Conservation (phyloP, 495 filamentous ascomycete genomes). For the Acidomyces sp. region DNA sequence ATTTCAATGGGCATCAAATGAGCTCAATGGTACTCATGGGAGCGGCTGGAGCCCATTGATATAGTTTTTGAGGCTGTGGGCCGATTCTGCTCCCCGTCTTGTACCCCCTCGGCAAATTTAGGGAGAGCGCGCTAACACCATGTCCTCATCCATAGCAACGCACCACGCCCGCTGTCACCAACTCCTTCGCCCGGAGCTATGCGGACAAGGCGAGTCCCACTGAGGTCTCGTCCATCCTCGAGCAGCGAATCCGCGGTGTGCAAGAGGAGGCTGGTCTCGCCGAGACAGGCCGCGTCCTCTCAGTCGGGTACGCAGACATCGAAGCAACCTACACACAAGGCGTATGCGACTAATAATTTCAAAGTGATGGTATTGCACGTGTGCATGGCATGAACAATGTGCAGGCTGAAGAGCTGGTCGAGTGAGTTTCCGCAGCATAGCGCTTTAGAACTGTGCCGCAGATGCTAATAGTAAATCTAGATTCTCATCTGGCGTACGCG, state of each 20-base stretch:
- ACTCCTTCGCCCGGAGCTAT: conserved; percentile 76
- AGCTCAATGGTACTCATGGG: conserved; percentile 14
- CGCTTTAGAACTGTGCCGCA: conserved; percentile 5
- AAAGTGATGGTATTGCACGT: conserved; percentile 99
- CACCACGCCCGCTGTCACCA: conserved; percentile 65
- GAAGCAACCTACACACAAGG: conserved; percentile 6
- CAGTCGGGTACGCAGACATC: conserved; percentile 75
- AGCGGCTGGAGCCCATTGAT: too few species aligned
- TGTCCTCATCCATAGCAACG: conserved; percentile 47
- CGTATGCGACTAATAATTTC: conserved; percentile 29
- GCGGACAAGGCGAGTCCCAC: conserved; percentile 89
- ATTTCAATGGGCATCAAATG: not conserved
- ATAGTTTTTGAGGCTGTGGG: too few species aligned
- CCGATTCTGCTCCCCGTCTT: too few species aligned
- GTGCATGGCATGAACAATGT: conserved; percentile 99
- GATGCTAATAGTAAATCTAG: conserved; percentile 37
- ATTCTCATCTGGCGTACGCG: conserved; percentile 99
- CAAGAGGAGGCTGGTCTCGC: conserved; percentile 91
- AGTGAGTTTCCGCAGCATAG: conserved; percentile 54
- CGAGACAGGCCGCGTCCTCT: conserved; percentile 97
- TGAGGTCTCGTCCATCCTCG: conserved; percentile 97
- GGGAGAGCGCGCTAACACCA: conserved; percentile 18
- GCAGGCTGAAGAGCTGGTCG: conserved; percentile 98
- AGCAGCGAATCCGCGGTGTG: conserved; percentile 96
- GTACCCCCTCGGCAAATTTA: conserved; percentile 3